A percentile compares a stretch with the other conserved stretches of the same genome.
Evolutionary conservation across 192 early-diverging fungal species (phyloP).

Genomic region (Dispira simplex): DNA sequence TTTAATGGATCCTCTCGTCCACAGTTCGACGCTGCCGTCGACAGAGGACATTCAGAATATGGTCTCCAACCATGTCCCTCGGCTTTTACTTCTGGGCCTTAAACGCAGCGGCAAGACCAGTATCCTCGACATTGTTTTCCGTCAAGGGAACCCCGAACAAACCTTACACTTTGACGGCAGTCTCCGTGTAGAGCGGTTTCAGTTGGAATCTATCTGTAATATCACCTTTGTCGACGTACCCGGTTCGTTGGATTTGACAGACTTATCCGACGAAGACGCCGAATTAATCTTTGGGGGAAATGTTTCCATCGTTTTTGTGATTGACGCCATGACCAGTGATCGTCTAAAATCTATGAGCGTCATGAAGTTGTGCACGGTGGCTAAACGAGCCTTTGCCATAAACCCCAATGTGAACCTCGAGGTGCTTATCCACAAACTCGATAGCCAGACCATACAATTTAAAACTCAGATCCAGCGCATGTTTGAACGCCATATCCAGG

Average conservation of each 20-base stretch:
- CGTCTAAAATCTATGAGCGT: neutral
- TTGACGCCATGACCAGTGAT: constrained; percentile 9
- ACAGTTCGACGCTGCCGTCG: neutral
- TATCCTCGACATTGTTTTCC: constrained; percentile 4
- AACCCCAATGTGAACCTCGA: constrained; percentile 6
- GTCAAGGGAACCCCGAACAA: neutral
- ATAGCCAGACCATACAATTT: constrained; percentile 9
- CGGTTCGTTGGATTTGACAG: neutral
- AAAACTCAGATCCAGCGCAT: constrained; percentile 12
- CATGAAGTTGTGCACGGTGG: constrained; percentile 3
- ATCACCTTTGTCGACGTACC: constrained; percentile 7
- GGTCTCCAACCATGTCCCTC: constrained; percentile 1
- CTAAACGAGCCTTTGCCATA: neutral
- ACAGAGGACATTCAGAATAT: constrained; percentile 7
- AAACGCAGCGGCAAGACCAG: constrained; percentile 11
- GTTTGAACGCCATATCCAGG: constrained; percentile 7
- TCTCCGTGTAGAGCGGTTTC: neutral
- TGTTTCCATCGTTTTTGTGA: constrained; percentile 9
- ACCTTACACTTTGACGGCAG: constrained; percentile 6
- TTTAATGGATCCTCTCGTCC: neutral
- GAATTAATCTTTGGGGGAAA: constrained; percentile 1
- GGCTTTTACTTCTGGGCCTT: neutral
- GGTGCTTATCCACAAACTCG: constrained; percentile 9
- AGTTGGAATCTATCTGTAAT: neutral
- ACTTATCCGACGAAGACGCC: constrained; percentile 4